Conservation (phyloP, 139 green algal genomes). For the Pycnococcus provasolii region DNA sequence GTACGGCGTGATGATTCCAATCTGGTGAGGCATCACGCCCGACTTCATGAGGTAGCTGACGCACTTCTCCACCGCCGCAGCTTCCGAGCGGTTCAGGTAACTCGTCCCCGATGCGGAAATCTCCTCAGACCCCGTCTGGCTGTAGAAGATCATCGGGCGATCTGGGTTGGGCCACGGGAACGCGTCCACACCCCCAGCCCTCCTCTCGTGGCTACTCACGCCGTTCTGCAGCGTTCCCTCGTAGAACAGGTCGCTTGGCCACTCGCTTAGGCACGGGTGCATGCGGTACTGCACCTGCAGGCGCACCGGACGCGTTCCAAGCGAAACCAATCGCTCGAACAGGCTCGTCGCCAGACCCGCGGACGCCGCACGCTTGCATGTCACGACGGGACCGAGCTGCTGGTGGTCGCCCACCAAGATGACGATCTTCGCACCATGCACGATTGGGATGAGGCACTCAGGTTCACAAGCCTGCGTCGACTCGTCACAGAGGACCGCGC, state of each 20-base stretch:
- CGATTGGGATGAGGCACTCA: constrained; percentile 86
- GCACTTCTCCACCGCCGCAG: constrained; percentile 79
- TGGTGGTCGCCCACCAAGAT: constrained; percentile 96
- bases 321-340: constrained; percentile 87
- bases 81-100: constrained; percentile 92
- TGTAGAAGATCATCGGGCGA: constrained; percentile 90
- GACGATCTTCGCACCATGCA: constrained; percentile 77
- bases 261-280: constrained; percentile 89
- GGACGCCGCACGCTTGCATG: constrained; percentile 74
- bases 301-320: constrained; percentile 81
- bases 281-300: constrained; percentile 97
- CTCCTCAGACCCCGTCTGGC: constrained; percentile 75
- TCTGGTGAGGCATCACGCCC: constrained; percentile 62
- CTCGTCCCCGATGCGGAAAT: constrained; percentile 73
- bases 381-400: constrained; percentile 74
- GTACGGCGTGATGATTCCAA: constrained; percentile 97
- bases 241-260: constrained; percentile 94
- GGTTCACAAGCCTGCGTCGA: constrained; percentile 86
- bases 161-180: constrained; percentile 72
- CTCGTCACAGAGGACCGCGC: constrained; percentile 87
- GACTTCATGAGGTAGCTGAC: constrained; percentile 67
- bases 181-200: constrained; percentile 32
- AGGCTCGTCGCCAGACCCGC: constrained; percentile 80
- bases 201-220: constrained; percentile 44
- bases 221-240: constrained; percentile 90